Conservation (phyloP, 2,329 filamentous ascomycete species). For the Aspergillus ochraceus region DNA sequence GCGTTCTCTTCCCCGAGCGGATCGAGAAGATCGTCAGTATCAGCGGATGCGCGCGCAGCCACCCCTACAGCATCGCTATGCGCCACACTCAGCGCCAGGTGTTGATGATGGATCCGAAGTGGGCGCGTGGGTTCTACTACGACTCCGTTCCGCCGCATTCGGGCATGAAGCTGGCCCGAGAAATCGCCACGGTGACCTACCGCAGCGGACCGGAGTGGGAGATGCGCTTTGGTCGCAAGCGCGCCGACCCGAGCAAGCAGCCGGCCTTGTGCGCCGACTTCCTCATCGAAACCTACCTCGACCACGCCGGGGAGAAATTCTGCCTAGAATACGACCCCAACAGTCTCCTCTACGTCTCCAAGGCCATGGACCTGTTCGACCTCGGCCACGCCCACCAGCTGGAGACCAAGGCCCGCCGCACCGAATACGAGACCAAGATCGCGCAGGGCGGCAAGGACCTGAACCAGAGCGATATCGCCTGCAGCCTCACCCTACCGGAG, state of each 20-base stretch:
- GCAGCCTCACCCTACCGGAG: constrained; percentile 79
- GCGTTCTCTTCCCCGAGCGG: constrained; percentile 76
- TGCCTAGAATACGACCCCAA: constrained; percentile 96
- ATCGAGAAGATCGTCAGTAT: constrained; percentile 84
- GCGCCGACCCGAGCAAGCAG: constrained; percentile 81
- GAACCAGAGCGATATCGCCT: constrained; percentile 52
- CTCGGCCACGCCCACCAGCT: constrained; percentile 71
- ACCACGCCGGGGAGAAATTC: constrained; percentile 98
- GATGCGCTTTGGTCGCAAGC: constrained; percentile 81
- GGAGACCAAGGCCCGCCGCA: constrained; percentile 62
- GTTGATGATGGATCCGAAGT: constrained; percentile 98
- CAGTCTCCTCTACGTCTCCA: constrained; percentile 92
- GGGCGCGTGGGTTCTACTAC: constrained; percentile 95
- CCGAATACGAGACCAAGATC: constrained; percentile 60
- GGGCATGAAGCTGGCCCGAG: constrained; percentile 95
- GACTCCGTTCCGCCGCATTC: constrained; percentile 83
- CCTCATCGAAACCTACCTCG: constrained; percentile 94
- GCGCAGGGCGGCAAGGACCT: constrained; percentile 45
- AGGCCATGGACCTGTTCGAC: constrained; percentile 98
- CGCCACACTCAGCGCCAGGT: constrained; percentile 96
- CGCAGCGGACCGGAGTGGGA: constrained; percentile 97
- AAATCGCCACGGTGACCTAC: constrained; percentile 98
- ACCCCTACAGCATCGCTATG: constrained; percentile 99
- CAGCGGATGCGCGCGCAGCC: constrained; percentile 88
- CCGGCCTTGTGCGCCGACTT: constrained; percentile 97